Percentiles rank a stretch among this genome's conserved stretches.
Evolutionary conservation across 352 stramenopile species (phyloP).

Genomic region (Phytophthora pistaciae): DNA sequence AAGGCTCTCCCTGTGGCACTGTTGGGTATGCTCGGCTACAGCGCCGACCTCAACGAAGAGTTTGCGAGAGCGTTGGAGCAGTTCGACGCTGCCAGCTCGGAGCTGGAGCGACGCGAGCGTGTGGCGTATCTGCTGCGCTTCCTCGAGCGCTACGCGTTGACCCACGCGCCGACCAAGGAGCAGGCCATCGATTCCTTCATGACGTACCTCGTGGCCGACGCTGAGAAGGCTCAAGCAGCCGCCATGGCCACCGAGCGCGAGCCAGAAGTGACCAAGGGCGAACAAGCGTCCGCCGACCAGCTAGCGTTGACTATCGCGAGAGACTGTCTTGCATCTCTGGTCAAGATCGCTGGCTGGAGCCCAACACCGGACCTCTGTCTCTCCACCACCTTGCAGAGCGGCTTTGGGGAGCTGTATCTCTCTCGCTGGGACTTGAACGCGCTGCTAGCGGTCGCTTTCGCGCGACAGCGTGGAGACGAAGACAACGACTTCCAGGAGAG

Average conservation of each 20-base stretch:
- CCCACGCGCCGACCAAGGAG: conserved; percentile 54
- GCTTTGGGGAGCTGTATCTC: conserved; percentile 64
- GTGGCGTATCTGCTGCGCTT: conserved; percentile 74
- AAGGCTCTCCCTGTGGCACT: conserved; percentile 71
- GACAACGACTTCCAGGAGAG: conserved; percentile 55
- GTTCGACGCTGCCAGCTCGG: conserved; percentile 36
- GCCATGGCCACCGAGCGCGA: conserved; percentile 12
- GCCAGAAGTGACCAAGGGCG: conserved; percentile 13
- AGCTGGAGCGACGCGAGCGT: conserved; percentile 39
- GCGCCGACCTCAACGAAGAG: conserved; percentile 72
- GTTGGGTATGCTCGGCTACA: conserved; percentile 75
- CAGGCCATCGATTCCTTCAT: conserved; percentile 65
- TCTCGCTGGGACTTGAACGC: conserved; percentile 57
- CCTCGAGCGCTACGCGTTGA: conserved; percentile 67
- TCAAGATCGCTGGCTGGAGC: conserved; percentile 45
- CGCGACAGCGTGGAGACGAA: conserved; percentile 41
- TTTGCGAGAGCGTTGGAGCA: conserved; percentile 56
- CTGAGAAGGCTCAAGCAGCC: conserved; percentile 25
- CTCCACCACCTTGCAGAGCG: conserved; percentile 11
- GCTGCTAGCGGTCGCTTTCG: conserved; percentile 51
- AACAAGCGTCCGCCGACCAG: conserved; percentile 5
- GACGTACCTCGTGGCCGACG: conserved; percentile 45
- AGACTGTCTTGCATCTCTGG: conserved; percentile 45
- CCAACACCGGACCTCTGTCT: conserved; percentile 14
- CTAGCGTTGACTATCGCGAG: conserved; percentile 19